phyloP scores from a whole-genome alignment of 768 basidiomycete species.

The Lentinula sp. region DNA sequence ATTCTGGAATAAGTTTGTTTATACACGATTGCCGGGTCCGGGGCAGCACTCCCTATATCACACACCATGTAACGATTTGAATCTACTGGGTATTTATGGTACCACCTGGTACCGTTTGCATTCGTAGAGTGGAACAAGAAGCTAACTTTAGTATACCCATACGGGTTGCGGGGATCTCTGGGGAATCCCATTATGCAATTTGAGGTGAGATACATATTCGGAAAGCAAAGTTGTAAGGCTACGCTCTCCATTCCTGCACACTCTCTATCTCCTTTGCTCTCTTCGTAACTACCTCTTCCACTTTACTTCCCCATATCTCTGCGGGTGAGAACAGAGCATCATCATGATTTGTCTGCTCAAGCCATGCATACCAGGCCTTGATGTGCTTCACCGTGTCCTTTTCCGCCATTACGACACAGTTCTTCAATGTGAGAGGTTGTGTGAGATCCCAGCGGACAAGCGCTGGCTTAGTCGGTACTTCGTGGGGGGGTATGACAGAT shows the following conservation, averaged over 20 bases:
- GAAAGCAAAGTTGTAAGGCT: too few species aligned
- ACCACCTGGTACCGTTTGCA: too few species aligned
- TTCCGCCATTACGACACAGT: slow-evolving; percentile 80
- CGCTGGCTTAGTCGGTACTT: slow-evolving; percentile 65
- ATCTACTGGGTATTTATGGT: too few species aligned
- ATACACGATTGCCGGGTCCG: too few species aligned
- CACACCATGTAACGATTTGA: too few species aligned
- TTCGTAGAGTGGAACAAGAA: too few species aligned
- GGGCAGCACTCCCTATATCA: too few species aligned
- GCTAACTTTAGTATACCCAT: too few species aligned
- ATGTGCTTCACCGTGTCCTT: slow-evolving; percentile 69
- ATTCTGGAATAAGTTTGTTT: too few species aligned
- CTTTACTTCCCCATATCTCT: slow-evolving; percentile 69
- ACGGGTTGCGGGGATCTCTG: too few species aligned
- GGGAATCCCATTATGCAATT: too few species aligned
- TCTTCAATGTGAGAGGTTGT: slow-evolving; percentile 62
- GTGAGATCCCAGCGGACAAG: slow-evolving; percentile 78
- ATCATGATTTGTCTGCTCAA: neutral
- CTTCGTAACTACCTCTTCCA: slow-evolving; percentile 49
- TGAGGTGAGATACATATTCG: too few species aligned
- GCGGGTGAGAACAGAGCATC: slow-evolving; percentile 27
- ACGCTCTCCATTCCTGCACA: slow-evolving; percentile 45
- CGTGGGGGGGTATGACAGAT: slow-evolving; percentile 72
- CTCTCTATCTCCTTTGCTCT: slow-evolving; percentile 54
- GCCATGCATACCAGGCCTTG: slow-evolving; percentile 30